Conservation (phyloP, 768 basidiomycete species). For the Kwoniella mangroviensis region DNA sequence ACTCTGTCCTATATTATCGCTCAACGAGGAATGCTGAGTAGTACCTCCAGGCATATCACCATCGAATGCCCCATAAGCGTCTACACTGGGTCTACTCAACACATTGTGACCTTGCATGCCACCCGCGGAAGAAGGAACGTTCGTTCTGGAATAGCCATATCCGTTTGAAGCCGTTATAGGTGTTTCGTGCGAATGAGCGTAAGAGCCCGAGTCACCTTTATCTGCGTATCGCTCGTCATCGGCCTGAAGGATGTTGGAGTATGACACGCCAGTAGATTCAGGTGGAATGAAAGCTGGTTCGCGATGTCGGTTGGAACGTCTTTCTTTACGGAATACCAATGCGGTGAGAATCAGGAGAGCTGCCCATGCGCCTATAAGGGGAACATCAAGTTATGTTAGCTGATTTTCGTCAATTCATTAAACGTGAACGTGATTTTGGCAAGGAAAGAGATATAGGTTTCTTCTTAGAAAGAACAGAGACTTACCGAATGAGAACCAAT, state of each 20-base stretch:
- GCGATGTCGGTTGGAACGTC: conserved; percentile 59
- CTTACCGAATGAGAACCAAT: conserved; percentile 71
- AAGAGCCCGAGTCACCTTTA: conserved; percentile 39
- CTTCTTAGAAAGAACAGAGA: not conserved
- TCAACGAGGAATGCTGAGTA: conserved; percentile 27
- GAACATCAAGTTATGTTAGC: too few relatives aligned
- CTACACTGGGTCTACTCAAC: conserved; percentile 65
- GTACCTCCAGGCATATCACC: conserved; percentile 83
- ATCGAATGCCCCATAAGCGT: conserved; percentile 87
- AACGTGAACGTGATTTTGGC: too few relatives aligned
- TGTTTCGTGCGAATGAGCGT: too few relatives aligned
- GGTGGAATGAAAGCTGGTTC: conserved; percentile 81
- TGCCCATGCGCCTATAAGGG: conserved; percentile 70
- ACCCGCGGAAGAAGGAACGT: not conserved
- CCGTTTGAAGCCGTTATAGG: not conserved
- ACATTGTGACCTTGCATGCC: conserved; percentile 3
- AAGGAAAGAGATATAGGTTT: too few relatives aligned
- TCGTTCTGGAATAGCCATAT: conserved; percentile 9
- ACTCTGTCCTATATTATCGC: conserved; percentile 67
- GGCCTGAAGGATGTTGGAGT: conserved; percentile 25
- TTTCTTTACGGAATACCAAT: conserved; percentile 75
- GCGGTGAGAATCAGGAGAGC: conserved; percentile 70
- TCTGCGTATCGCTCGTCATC: conserved; percentile 45
- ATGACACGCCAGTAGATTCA: conserved; percentile 30
- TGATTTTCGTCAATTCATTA: too few relatives aligned